Evolutionary conservation across 1,284 basidiomycete species (phyloP).

Genomic region (Albatrellus sp.): DNA sequence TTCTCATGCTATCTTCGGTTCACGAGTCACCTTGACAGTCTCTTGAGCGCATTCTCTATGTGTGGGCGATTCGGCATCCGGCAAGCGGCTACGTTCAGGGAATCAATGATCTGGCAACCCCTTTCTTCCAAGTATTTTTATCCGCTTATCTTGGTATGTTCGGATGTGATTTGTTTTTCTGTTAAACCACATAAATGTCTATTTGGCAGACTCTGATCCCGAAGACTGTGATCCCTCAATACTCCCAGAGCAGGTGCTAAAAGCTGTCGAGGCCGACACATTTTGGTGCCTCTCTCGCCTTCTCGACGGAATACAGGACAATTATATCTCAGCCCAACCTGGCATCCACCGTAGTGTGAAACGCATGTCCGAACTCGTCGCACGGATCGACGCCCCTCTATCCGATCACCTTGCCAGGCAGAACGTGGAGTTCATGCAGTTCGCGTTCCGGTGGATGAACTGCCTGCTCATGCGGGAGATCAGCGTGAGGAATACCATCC

Average conservation of each 20-base stretch:
- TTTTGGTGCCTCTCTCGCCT: conserved; percentile 95
- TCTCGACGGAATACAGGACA: conserved; percentile 93
- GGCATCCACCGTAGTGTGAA: conserved; percentile 88
- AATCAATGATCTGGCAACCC: conserved; percentile 93
- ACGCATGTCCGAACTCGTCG: conserved; percentile 86
- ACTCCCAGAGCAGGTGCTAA: conserved; percentile 59
- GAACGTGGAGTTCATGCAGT: conserved; percentile 97
- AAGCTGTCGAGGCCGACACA: conserved; percentile 86
- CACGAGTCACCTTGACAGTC: conserved; percentile 37
- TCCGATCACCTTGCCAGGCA: conserved; percentile 75
- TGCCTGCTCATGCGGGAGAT: conserved; percentile 95
- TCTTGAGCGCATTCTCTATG: conserved; percentile 87
- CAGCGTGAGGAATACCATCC: conserved; percentile 85
- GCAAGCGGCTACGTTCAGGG: conserved; percentile 96
- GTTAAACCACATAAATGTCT: conserved; percentile 1
- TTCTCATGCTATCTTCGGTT: background rate
- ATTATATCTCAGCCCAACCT: conserved; percentile 91
- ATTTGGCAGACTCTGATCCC: conserved; percentile 63
- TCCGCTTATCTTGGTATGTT: conserved; percentile 78
- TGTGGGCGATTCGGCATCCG: conserved; percentile 96
- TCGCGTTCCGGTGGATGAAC: conserved; percentile 98
- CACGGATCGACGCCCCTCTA: conserved; percentile 81
- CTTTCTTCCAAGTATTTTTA: conserved; percentile 90
- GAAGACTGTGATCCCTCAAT: conserved; percentile 73
- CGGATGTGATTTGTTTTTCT: too few relatives aligned